Conservation (phyloP, 495 filamentous ascomycete species). For the Annulohypoxylon bovei region DNA sequence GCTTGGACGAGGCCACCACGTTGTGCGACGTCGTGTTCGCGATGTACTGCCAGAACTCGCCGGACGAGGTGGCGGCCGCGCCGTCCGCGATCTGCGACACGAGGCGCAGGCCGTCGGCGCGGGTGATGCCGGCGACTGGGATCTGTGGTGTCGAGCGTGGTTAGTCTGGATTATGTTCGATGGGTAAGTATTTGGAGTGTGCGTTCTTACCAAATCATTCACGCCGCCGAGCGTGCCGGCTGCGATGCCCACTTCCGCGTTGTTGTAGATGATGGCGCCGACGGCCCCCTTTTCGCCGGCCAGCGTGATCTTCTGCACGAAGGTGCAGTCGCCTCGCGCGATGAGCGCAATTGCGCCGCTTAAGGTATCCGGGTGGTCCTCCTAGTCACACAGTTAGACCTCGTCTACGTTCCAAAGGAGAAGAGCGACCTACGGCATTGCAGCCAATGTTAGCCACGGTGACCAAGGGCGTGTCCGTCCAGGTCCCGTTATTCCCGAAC, state of each 20-base stretch:
- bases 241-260: slow-evolving; percentile 59
- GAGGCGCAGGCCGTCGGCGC: slow-evolving; percentile 61
- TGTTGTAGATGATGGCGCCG: slow-evolving; percentile 73
- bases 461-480: slow-evolving; percentile 55
- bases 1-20: slow-evolving; percentile 73
- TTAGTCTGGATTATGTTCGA: slow-evolving; percentile 5
- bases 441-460: slow-evolving; percentile 67
- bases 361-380: slow-evolving; percentile 66
- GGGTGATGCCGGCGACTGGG: slow-evolving; percentile 64
- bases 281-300: slow-evolving; percentile 69
- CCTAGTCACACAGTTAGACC: slow-evolving; percentile 36
- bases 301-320: slow-evolving; percentile 66
- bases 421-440: slow-evolving; percentile 42
- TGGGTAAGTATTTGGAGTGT: not conserved
- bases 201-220: slow-evolving; percentile 48
- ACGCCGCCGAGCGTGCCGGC: slow-evolving; percentile 65
- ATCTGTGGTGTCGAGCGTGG: slow-evolving; percentile 45
- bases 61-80: slow-evolving; percentile 29
- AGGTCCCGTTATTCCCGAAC: slow-evolving; percentile 57
- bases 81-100: slow-evolving; percentile 53
- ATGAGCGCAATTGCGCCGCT: slow-evolving; percentile 70
- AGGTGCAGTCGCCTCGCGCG: slow-evolving; percentile 68
- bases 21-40: slow-evolving; percentile 64
- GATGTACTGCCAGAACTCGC: slow-evolving; percentile 41
- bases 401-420: not conserved